phyloP scores from a whole-genome alignment of 345 rosid species.

The Arabis alpina region DNA sequence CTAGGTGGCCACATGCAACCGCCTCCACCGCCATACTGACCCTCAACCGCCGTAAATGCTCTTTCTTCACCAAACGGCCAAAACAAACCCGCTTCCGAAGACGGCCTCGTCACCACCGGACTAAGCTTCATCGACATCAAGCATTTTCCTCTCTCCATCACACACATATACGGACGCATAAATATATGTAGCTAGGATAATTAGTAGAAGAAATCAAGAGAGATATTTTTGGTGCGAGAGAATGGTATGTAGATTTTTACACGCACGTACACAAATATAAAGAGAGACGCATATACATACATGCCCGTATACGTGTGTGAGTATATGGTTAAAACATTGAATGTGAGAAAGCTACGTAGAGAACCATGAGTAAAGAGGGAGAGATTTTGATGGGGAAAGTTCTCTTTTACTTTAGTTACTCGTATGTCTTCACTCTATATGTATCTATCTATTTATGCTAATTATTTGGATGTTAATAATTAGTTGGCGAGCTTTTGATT shows the following conservation, averaged over 20 bases:
- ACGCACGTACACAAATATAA: constrained; percentile 34
- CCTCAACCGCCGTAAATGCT: constrained; percentile 70
- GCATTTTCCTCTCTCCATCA: constrained; percentile 39
- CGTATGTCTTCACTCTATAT: constrained; percentile 28
- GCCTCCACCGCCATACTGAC: constrained; percentile 45
- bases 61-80: constrained; percentile 47
- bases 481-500: constrained; percentile 40
- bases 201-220: constrained; percentile 5
- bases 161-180: constrained; percentile 19
- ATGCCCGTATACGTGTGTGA: background rate
- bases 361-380: constrained; percentile 44
- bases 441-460: background rate
- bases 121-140: constrained; percentile 41
- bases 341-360: constrained; percentile 40
- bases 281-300: constrained; percentile 29
- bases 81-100: constrained; percentile 19
- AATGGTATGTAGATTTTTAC: constrained; percentile 18
- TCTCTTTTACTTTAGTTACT: constrained; percentile 41
- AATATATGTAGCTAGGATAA: background rate
- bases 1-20: constrained; percentile 56
- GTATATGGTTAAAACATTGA: constrained; percentile 43
- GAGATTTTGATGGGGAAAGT: constrained; percentile 39
- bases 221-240: background rate
- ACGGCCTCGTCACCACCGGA: constrained; percentile 25
- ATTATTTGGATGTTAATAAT: constrained; percentile 7